phyloP scores from a whole-genome alignment of 192 early-diverging fungal genomes.

The Coemansia guatemalensis region DNA sequence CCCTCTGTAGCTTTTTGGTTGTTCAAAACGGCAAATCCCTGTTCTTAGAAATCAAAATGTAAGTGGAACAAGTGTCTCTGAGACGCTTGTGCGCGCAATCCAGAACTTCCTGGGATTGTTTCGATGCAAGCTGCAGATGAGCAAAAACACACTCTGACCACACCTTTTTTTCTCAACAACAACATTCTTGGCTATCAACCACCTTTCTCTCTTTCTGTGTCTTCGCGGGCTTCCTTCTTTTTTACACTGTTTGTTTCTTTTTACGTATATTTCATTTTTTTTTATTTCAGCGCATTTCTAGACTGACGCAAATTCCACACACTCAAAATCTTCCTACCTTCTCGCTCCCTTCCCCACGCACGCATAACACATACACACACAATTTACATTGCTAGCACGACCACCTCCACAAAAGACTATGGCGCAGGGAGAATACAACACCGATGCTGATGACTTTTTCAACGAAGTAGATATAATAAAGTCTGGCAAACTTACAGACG shows the following conservation, averaged over 20 bases:
- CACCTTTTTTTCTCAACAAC: no score
- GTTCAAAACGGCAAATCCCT: background rate
- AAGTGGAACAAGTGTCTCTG: no score
- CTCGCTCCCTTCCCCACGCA: background rate
- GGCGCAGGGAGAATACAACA: slow-evolving; percentile 22
- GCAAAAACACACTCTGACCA: no score
- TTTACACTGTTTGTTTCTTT: background rate
- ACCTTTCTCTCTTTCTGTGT: no score
- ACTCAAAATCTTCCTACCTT: slow-evolving; percentile 1
- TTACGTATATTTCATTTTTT: slow-evolving; percentile 1
- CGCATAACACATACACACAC: slow-evolving; percentile 6
- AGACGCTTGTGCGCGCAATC: background rate
- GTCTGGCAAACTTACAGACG: slow-evolving; percentile 42
- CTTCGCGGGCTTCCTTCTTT: background rate
- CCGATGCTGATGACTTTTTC: slow-evolving; percentile 30
- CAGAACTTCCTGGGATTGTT: no score
- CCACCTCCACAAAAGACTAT: slow-evolving; percentile 8
- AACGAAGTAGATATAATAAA: slow-evolving; percentile 42
- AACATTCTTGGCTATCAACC: no score
- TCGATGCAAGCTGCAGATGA: no score
- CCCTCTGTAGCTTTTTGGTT: no score
- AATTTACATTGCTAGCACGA: slow-evolving; percentile 3
- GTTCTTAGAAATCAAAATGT: no score
- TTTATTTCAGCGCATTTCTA: slow-evolving; percentile 4
- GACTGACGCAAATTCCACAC: background rate